phyloP scores from a whole-genome alignment of 2,329 filamentous ascomycete species.

The Colletotrichum viniferum region DNA sequence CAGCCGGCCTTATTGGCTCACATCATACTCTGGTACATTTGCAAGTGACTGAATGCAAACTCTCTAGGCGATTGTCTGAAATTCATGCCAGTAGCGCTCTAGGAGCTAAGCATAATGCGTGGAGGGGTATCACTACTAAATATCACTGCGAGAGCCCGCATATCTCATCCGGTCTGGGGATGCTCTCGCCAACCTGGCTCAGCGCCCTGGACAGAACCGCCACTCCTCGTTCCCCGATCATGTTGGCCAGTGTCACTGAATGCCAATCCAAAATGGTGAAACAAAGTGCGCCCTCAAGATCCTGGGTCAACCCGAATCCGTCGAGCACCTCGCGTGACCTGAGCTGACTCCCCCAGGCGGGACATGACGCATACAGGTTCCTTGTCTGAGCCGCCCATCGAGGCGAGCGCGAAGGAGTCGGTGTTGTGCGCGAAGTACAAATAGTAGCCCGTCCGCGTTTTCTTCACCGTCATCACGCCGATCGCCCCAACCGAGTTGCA shows the following conservation, averaged over 20 bases:
- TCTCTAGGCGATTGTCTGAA: neutral
- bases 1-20: neutral
- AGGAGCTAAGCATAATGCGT: neutral
- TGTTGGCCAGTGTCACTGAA: neutral
- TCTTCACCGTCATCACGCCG: conserved; percentile 89
- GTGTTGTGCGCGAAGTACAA: conserved; percentile 98
- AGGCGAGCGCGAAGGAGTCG: conserved; percentile 84
- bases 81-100: neutral
- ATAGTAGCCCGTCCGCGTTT: conserved; percentile 74
- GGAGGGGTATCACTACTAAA: conserved; percentile 14
- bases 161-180: neutral
- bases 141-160: neutral
- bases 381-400: conserved; percentile 80
- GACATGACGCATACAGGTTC: conserved; percentile 88
- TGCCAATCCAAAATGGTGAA: neutral
- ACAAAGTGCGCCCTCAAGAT: neutral
- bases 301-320: conserved; percentile 41
- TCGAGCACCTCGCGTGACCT: conserved; percentile 60
- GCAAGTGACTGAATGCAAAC: neutral
- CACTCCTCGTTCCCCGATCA: neutral
- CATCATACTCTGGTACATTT: neutral
- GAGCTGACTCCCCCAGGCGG: conserved; percentile 61
- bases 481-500: conserved; percentile 87
- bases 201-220: neutral
- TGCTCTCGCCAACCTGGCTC: neutral